These are phyloP conservation scores for Calonectria pauciramosa DNA, from an alignment of 2,329 filamentous ascomycete species.

Conservation along the genomic window DNA sequence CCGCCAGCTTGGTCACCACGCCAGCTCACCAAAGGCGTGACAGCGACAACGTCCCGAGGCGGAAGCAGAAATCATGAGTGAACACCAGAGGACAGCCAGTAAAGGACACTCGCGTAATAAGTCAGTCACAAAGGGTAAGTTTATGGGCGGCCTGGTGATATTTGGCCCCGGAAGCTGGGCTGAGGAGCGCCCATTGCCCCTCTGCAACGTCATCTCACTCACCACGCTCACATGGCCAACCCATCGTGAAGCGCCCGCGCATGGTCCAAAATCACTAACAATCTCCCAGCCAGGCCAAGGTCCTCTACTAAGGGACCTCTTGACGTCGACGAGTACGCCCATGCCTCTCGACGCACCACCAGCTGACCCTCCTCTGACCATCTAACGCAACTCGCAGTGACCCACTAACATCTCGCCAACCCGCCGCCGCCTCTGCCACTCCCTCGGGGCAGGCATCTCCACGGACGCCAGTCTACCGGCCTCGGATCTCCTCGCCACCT, in stretches of 20 bases:
- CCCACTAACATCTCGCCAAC: conserved; percentile 47
- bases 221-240: conserved; percentile 2
- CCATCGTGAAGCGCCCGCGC: neutral
- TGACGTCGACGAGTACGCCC: conserved; percentile 79
- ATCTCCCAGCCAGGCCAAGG: conserved; percentile 68
- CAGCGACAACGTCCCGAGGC: conserved; percentile 26
- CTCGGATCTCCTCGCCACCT: conserved; percentile 44
- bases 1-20: conserved; percentile 31
- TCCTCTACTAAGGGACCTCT: conserved; percentile 84
- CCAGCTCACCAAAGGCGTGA: conserved; percentile 23
- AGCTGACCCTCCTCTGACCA: conserved; percentile 7
- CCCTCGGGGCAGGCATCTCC: conserved; percentile 27
- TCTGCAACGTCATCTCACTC: conserved; percentile 19
- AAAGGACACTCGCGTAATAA: conserved; percentile 54
- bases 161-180: neutral
- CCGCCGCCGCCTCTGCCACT: conserved; percentile 34
- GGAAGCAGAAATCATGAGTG: conserved; percentile 45
- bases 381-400: conserved; percentile 38
- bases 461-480: conserved; percentile 33
- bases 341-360: neutral
- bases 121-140: conserved; percentile 54
- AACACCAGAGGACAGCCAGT: conserved; percentile 44
- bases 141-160: neutral
- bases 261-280: conserved; percentile 31
- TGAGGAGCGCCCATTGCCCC: neutral